Evolutionary conservation across 345 rosid species (phyloP), one percentile per base, ranked within the genome.

Genomic region (Boechera retrofracta): DNA sequence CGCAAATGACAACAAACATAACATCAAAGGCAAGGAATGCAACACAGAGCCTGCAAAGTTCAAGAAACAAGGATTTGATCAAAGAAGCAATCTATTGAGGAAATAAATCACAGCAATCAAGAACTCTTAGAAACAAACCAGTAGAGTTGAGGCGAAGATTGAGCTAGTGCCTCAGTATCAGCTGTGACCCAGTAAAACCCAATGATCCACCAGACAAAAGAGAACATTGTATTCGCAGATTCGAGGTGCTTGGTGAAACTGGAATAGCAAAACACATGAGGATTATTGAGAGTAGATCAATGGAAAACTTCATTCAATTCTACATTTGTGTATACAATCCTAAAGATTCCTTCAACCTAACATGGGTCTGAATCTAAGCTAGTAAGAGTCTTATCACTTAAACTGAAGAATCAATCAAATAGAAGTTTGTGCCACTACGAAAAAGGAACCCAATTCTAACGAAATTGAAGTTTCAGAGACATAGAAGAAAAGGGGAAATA

Each of bases 131-230:
- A 35, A 28, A 55, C 80, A 64, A 77, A 92, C 97, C 98, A 92
- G 90, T 92, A 92, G 78, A 92, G 95, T 71, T 68, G 87, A 36
- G 96, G 96, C 0, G 94, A 84, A 45, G 86, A 82, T 24, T 39
- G 86, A 53, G 84, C 57, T 35, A 87, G 76, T 26, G 79, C 78
- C 62, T 82, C 86, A 16, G 86, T 85, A 54, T 85, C 85, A 49
- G 83, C 83, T 54, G 88, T 85, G 16, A 90, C 82, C 98, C 98
- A 90, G 77, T 95, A 92, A 69, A 89, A 92, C 49, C 97, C 99
- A 55, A 87, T 81, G 41, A 92, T 81, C 97, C 99, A 95, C 94
- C 97, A 95, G 5, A 95, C 72, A 64, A 89, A 86, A 33, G 96
- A 89, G 75, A 92, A 90, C 94, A 85, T 85, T 0, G 94, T 85